Conservation (phyloP, 2,329 filamentous ascomycete genomes). For the Dactylella cylindrospora region DNA sequence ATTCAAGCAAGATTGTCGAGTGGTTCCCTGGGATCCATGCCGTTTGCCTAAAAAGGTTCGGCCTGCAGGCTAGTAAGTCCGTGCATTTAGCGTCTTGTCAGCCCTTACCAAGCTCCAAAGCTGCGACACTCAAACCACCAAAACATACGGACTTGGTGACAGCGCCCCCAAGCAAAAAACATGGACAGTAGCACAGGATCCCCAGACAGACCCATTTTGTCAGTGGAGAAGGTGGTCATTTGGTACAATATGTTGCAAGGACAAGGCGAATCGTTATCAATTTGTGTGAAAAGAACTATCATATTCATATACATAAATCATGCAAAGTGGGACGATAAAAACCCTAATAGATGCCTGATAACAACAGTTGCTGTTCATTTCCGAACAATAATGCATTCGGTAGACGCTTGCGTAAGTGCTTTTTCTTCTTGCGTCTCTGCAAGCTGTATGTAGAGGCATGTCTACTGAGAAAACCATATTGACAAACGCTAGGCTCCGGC, state of each 20-base stretch:
- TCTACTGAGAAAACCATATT: too few species aligned
- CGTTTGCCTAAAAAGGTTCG: conserved; percentile 31
- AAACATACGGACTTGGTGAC: conserved; percentile 28
- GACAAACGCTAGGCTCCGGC: conserved; percentile 34
- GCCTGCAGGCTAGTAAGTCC: conserved; percentile 29
- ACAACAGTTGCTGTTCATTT: conserved; percentile 12
- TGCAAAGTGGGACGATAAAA: conserved; percentile 3
- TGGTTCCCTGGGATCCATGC: conserved; percentile 35
- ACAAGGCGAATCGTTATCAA: conserved; percentile 21
- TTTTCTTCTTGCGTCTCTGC: background rate
- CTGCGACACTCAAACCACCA: conserved; percentile 24
- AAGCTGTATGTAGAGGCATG: background rate
- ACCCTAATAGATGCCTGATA: background rate
- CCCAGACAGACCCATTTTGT: too few species aligned
- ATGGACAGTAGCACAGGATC: conserved; percentile 16
- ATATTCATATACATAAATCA: background rate
- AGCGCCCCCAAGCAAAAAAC: too few species aligned
- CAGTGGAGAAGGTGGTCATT: too few species aligned
- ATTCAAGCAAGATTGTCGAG: conserved; percentile 29
- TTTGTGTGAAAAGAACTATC: conserved; percentile 37
- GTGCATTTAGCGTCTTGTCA: conserved; percentile 43
- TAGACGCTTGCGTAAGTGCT: conserved; percentile 9
- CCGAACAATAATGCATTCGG: too few species aligned
- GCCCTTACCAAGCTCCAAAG: conserved; percentile 39
- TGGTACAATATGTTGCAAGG: conserved; percentile 24